phyloP scores from a whole-genome alignment of 257 asterid genomes.

The Solanum stenotomum region DNA sequence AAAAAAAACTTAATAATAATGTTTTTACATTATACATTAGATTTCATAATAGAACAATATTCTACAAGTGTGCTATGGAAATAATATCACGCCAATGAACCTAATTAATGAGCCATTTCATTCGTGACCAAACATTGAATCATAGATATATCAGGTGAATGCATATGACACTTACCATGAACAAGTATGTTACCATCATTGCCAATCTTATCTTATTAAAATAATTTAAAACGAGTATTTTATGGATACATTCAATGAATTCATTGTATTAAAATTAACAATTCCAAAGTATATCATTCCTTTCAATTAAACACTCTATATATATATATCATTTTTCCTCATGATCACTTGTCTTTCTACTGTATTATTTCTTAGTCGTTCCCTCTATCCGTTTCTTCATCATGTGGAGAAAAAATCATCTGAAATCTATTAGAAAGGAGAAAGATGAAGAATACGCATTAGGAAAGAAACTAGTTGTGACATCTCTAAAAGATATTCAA shows the following conservation, averaged over 20 bases:
- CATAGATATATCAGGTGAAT: neutral
- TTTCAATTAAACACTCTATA: too few relatives aligned
- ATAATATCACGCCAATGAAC: neutral
- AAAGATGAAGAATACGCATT: neutral
- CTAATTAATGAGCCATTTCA: neutral
- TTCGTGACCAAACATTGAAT: neutral
- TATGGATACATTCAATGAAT: neutral
- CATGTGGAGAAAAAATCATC: neutral
- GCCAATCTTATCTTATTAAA: neutral
- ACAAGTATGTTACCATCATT: neutral
- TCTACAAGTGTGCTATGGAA: neutral
- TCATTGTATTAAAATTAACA: neutral
- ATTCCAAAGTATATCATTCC: neutral
- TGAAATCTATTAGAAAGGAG: neutral
- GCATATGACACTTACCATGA: neutral
- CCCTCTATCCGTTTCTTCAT: neutral
- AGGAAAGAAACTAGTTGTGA: neutral
- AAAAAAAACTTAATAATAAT: neutral
- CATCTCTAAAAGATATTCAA: neutral
- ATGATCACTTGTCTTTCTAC: neutral
- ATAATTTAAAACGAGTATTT: neutral
- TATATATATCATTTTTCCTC: neutral
- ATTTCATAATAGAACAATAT: neutral
- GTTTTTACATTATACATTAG: neutral
- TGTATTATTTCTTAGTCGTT: neutral